Conservation (phyloP, 306 rosid genomes). For the Sicyos edulis region DNA sequence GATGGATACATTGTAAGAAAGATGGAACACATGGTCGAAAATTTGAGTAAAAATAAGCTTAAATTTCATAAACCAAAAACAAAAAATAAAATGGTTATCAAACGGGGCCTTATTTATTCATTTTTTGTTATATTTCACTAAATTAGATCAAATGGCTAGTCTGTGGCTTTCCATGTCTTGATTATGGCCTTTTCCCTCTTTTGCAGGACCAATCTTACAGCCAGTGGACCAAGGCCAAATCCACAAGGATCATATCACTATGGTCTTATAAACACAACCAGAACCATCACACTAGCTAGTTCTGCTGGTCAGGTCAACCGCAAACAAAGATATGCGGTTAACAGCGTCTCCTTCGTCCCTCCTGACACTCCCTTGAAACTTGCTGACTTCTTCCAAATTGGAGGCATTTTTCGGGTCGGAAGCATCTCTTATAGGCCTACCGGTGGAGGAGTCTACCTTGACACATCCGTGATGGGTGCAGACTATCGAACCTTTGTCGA, state of each 20-base stretch:
- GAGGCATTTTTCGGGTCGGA: conserved; percentile 22
- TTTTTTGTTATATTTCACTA: background rate
- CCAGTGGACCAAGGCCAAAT: conserved; percentile 29
- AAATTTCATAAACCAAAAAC: no score
- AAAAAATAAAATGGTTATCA: no score
- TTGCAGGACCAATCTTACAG: conserved; percentile 26
- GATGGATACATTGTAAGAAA: no score
- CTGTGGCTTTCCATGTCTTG: no score
- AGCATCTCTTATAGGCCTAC: conserved; percentile 24
- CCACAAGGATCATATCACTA: conserved; percentile 29
- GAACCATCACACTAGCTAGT: conserved; percentile 23
- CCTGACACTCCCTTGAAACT: conserved; percentile 25
- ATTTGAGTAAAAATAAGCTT: no score
- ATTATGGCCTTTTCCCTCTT: background rate
- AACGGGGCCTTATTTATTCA: no score
- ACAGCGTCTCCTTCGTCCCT: no score
- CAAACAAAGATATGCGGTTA: conserved; percentile 27
- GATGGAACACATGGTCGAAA: no score
- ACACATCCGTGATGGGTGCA: conserved; percentile 24
- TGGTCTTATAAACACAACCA: conserved; percentile 19
- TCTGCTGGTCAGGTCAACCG: conserved; percentile 24
- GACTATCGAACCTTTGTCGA: conserved; percentile 23
- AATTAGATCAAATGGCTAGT: background rate
- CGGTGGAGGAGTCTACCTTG: conserved; percentile 23
- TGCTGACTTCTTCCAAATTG: conserved; percentile 22